Evolutionary conservation across 2,329 filamentous ascomycete species (phyloP).

Genomic region (Metarhizium sp.): DNA sequence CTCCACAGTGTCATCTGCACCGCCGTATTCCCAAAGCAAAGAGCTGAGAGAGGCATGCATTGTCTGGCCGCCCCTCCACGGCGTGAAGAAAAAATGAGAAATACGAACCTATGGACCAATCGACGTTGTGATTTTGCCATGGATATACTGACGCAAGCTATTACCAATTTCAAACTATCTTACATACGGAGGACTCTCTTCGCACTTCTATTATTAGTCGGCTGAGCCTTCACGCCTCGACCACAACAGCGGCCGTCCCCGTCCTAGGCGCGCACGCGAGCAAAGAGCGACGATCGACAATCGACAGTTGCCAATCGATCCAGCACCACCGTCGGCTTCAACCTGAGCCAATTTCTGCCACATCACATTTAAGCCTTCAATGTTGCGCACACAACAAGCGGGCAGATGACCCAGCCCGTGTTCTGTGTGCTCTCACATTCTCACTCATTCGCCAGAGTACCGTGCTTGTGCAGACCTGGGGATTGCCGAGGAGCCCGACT

Average conservation of each 20-base stretch:
- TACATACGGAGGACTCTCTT: background rate
- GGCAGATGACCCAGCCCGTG: background rate
- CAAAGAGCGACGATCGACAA: background rate
- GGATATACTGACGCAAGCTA: background rate
- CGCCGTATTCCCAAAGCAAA: background rate
- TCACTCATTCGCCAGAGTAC: too few species aligned
- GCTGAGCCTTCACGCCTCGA: background rate
- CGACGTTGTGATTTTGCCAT: background rate
- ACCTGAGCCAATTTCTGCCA: background rate
- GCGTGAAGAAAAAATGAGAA: background rate
- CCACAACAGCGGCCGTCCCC: background rate
- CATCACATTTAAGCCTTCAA: background rate
- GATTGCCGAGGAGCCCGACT: background rate
- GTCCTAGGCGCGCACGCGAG: background rate
- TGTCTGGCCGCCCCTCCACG: too few species aligned
- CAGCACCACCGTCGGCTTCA: background rate
- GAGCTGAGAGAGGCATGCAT: background rate
- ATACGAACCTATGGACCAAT: background rate
- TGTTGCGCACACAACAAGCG: background rate
- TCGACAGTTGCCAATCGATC: background rate
- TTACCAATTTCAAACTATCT: background rate
- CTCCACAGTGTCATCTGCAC: background rate
- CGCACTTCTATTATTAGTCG: background rate
- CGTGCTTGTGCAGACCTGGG: background rate
- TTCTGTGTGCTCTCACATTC: background rate